Evolutionary conservation across 192 early-diverging fungal species (phyloP), one percentile per base, ranked within the genome.

Genomic region (Thamnidium elegans): DNA sequence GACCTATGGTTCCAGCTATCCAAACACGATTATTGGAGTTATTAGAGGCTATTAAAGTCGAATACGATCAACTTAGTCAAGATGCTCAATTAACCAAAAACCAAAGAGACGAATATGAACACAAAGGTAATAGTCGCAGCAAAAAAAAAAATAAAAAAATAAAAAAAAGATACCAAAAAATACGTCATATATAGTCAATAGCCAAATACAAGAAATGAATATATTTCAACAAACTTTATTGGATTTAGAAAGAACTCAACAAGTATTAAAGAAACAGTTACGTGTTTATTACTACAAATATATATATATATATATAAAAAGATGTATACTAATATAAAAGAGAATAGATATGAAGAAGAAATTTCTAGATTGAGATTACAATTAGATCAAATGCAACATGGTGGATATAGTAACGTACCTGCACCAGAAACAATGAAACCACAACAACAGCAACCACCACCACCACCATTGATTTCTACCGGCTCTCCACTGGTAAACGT

Each of bases 61-160:
- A 97, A 73, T 91, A 89, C 63, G 93, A 95, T 36, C 79, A 75
- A 64, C 68, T 93, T 46, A 81, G 78, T 32, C 86, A 93, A 70
- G 95, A 95, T 63, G 79, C 85, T 9, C 78, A 81, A 19, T 75
- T 84, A 20, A 83, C 73, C 77, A 90, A 90, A 72, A 76, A 82
- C 17, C 89, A 93, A 69, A 82, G 89, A 50, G 93, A 95, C 69
- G 95, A 97, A 51, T 83, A 88, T 70, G 95, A 95, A 74, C 85
- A 90, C 64, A 89, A 92, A 78, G 79, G 93, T 94, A 88, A n/a
- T n/a, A n/a, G n/a, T n/a, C n/a, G n/a, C n/a, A 68, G 84, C 76
- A 8, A 21, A 15, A 44, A 34, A 19, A 15, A 20, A 48, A 23
- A 26, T 42, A 47, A 20, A 43, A n/a, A n/a, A 51, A 15, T 30